Evolutionary conservation across 352 stramenopile species (phyloP).

Genomic region (Globisporangium radiosum): DNA sequence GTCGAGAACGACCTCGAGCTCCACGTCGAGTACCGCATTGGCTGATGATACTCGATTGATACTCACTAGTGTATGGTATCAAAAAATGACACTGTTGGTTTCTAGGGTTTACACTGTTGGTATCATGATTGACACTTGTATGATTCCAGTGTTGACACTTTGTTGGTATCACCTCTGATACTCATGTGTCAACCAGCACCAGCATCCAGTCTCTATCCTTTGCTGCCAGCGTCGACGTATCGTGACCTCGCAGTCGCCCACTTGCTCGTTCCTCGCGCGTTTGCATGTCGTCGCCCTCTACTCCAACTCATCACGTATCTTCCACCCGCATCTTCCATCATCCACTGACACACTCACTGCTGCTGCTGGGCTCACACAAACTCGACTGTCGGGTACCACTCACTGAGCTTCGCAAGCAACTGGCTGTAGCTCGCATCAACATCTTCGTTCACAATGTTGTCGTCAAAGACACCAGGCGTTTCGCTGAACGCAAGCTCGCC

Average conservation of each 20-base stretch:
- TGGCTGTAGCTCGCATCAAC: constrained; percentile 77
- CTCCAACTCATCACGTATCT: not conserved
- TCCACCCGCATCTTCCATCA: not conserved
- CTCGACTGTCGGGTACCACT: constrained; percentile 68
- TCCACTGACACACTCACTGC: no score
- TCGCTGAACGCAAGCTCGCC: constrained; percentile 90
- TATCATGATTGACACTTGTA: no score
- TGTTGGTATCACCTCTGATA: no score
- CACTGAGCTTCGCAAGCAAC: constrained; percentile 58
- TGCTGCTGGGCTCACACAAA: constrained; percentile 16
- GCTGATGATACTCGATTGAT: not conserved
- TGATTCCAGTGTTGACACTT: no score
- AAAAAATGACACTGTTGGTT: no score
- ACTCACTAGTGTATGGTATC: no score
- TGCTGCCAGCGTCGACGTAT: not conserved
- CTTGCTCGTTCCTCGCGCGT: not conserved
- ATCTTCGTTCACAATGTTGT: constrained; percentile 86
- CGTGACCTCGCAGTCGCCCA: not conserved
- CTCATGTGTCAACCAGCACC: no score
- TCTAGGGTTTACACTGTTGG: no score
- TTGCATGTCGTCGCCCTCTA: not conserved
- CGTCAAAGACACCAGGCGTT: constrained; percentile 82
- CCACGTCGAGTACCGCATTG: constrained; percentile 34
- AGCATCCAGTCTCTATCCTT: no score
- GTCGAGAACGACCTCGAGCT: constrained; percentile 21